Evolutionary conservation across 148 eudicot species (phyloP), one percentile per base, ranked within the genome.

Genomic region (Cornus florida): DNA sequence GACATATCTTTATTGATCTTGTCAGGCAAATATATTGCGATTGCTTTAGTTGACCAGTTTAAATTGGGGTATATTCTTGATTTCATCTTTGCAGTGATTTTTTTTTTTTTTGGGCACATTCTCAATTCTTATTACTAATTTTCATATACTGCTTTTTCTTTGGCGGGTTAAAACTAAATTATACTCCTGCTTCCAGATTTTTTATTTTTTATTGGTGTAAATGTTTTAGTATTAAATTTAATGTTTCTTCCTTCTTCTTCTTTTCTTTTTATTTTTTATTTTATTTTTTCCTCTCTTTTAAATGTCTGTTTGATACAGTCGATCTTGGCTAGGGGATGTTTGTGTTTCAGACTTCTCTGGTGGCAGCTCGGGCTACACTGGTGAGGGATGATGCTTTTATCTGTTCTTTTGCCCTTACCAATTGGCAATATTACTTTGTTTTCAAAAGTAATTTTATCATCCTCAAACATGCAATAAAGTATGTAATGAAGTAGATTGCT

Each of bases 41-140:
- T 97, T 86, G 97, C 92, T 80, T 83, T 97, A 85, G 98, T 97
- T 79, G 95, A 97, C 88, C 99, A 92, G 80, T 90, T 86, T 78
- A 90, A 85, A 80, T 76, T 97, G 72, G 92, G 93, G 99, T 96
- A 79, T 70, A 74, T 69, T 70, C 17, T 31, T 16, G 33, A 70
- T 39, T 67, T 71, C 60, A 72, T 13, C 24, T 7, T 43, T 43
- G 6, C 48, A 43, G 48, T 4, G 4, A 6, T 43, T 39, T 57
- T 23, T 59, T 43, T 67, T 53, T 53, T 53, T 11, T 3, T 53
- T 53, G 14, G 59, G 19, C 59, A 53, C 59, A 31, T 75, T 48
- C 7, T 69, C 4, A 8, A 19, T 20, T n/a, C 43, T 7, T 77
- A n/a, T 10, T 1, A 33, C 33, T 24, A 2, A 67, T 35, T 46